Base-by-base conservation (phyloP, 805 yeast genomes). In the Candida morakotiae region DNA sequence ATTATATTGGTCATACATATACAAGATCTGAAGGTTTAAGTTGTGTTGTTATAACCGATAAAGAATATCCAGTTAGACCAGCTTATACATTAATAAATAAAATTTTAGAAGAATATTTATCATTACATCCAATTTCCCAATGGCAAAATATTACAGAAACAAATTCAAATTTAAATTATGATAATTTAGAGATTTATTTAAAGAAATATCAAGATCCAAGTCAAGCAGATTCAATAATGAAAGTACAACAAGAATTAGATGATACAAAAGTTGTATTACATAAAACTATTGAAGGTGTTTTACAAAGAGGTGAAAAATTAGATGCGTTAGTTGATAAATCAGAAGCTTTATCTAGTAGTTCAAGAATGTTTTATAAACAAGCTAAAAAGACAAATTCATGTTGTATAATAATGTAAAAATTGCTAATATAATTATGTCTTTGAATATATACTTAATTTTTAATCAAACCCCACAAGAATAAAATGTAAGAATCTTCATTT, bases 211-310 rank as follows among this genome's bases (percentile, higher is more conserved):
- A 93, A 67, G 96, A 93, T 59, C 99, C 99, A 21, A 74, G 83
- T 28, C 96, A 93, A 68, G 98, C 98, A 0, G 99, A 93, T 60
- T 83, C 96, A 9, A 80, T 93, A 45, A 83, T 93, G 95, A 85
- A 83, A 60, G 98, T 93, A 16, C 98, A 93, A 69, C 95, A 88
- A 57, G 98, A 93, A 63, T 76, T 93, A 52, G 98, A 93, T 62
- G 98, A 93, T 58, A 93, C 98, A 25, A 93, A 93, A 70, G 87
- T 91, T 51, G 96, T 89, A 28, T 71, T 93, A 53, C 98, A 93
- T 65, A 89, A 91, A 67, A 88, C 97, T 32, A 91, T 93, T 48
- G 97, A 93, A 63, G 75, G 83, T 44, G 96, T 93, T 7, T 73
- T 93, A 57, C 94, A 87, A 62, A 79, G 99, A 60, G 98, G 98